Conservation (phyloP, 2,329 filamentous ascomycete species). For the Monilinia vaccinii-corymbosi region DNA sequence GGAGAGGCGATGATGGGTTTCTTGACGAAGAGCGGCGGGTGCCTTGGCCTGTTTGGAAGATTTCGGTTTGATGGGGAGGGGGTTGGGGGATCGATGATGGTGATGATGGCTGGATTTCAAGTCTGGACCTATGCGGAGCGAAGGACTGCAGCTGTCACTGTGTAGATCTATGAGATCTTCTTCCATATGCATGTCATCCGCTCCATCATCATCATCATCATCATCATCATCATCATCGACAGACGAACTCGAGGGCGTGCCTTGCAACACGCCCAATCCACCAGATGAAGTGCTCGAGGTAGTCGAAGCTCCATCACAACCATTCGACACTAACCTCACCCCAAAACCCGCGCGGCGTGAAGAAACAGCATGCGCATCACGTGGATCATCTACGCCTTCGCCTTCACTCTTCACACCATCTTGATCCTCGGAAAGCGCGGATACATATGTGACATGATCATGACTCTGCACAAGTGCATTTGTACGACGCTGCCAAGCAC, state of each 20-base stretch:
- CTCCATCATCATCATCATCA: not conserved
- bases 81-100: too few species aligned
- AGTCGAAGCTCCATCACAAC: not conserved
- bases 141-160: not conserved
- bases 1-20: not conserved
- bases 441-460: too few species aligned
- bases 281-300: not conserved
- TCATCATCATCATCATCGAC: not conserved
- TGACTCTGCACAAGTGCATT: not conserved
- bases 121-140: accelerated
- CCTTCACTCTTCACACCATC: not conserved
- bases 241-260: not conserved
- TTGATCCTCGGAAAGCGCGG: too few species aligned
- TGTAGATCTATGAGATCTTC: not conserved
- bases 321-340: not conserved
- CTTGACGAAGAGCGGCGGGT: not conserved
- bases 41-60: not conserved
- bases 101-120: not conserved
- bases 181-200: not conserved
- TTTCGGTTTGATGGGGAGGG: too few species aligned
- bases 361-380: too few species aligned
- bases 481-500: not conserved
- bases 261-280: not conserved
- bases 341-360: not conserved
- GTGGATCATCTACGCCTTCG: not conserved